These are phyloP conservation scores for thale cress (Arabidopsis thaliana) DNA, from an alignment of 345 rosid genomes.

Conservation along the genomic window DNA sequence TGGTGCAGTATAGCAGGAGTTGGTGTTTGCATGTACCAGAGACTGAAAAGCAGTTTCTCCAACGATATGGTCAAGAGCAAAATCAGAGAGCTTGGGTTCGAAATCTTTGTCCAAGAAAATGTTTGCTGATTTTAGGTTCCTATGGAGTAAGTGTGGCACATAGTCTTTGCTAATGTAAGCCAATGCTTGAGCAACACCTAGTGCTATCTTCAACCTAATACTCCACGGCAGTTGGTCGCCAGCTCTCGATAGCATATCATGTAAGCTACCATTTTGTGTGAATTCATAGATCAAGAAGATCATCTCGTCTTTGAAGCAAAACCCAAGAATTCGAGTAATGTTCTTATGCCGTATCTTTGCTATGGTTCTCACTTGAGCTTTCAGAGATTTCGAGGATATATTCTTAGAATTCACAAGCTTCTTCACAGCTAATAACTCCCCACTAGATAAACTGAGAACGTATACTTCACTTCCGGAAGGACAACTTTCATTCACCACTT, in stretches of 20 bases:
- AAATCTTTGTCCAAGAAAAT: slow-evolving; percentile 74
- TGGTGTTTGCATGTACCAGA: slow-evolving; percentile 55
- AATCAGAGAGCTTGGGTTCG: slow-evolving; percentile 83
- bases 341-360: slow-evolving; percentile 89
- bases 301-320: slow-evolving; percentile 75
- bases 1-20: slow-evolving; percentile 80
- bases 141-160: slow-evolving; percentile 73
- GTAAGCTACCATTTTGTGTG: slow-evolving; percentile 73
- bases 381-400: slow-evolving; percentile 68
- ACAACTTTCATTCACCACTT: slow-evolving; percentile 71
- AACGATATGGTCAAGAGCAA: slow-evolving; percentile 72
- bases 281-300: slow-evolving; percentile 78
- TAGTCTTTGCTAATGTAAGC: slow-evolving; percentile 83
- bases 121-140: slow-evolving; percentile 76
- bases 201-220: slow-evolving; percentile 75
- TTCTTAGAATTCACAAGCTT: slow-evolving; percentile 67
- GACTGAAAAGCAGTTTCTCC: slow-evolving; percentile 85
- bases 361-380: slow-evolving; percentile 79
- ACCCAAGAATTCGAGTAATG: slow-evolving; percentile 75
- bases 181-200: slow-evolving; percentile 84
- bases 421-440: slow-evolving; percentile 82
- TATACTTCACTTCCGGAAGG: slow-evolving; percentile 63
- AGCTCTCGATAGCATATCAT: slow-evolving; percentile 60
- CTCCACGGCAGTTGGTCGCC: slow-evolving; percentile 71
- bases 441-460: slow-evolving; percentile 66